Percentiles rank a stretch among this genome's conserved stretches.
Conservation (phyloP, 1,284 basidiomycete genomes). For the Microbotryum violaceum region DNA sequence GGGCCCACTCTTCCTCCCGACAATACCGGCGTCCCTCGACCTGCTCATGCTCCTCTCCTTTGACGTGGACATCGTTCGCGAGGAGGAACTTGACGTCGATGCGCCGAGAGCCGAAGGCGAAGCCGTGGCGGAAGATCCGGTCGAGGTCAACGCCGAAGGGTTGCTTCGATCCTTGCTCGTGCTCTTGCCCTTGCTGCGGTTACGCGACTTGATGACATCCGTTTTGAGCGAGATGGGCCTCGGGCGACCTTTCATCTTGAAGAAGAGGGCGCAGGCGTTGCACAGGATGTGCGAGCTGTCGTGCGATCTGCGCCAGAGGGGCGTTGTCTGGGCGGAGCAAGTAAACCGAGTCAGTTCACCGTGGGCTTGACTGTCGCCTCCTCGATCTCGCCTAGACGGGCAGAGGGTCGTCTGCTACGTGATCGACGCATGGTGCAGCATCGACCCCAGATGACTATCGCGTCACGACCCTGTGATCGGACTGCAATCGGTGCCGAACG, state of each 20-base stretch:
- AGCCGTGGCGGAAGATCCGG: neutral
- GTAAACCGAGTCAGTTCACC: neutral
- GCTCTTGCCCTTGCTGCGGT: conserved; percentile 36
- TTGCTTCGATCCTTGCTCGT: conserved; percentile 30
- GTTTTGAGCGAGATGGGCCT: conserved; percentile 39
- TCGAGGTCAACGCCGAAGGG: neutral
- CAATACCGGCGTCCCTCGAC: conserved; percentile 5
- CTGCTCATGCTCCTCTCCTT: conserved; percentile 28
- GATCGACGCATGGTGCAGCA: neutral
- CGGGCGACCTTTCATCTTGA: conserved; percentile 39
- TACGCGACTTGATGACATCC: conserved; percentile 39
- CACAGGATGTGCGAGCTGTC: conserved; percentile 37
- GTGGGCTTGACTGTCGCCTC: neutral
- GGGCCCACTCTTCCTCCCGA: conserved; percentile 23
- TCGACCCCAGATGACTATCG: neutral
- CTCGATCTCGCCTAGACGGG: neutral
- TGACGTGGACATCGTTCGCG: neutral
- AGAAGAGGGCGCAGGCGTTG: conserved; percentile 40
- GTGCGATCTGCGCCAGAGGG: conserved; percentile 38
- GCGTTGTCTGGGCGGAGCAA: conserved; percentile 33
- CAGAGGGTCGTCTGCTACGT: neutral
- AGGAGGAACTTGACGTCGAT: neutral
- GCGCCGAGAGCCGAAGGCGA: neutral
- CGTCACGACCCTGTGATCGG: neutral
- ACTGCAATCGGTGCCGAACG: neutral